Evolutionary conservation across 2,329 filamentous ascomycete genomes (phyloP).

Genomic region (Alternaria sp.): DNA sequence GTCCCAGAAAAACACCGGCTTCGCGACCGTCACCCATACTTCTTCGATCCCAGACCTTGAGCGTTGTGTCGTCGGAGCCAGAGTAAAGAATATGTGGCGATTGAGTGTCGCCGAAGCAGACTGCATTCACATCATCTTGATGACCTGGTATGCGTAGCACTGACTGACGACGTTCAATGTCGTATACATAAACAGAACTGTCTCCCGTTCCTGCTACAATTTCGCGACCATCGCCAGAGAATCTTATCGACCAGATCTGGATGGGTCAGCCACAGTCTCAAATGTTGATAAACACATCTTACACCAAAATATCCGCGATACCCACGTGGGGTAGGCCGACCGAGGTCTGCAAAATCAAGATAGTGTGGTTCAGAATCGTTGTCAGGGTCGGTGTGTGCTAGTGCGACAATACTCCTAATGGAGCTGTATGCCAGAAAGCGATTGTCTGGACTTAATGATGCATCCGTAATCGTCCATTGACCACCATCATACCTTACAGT

Average conservation of each 20-base stretch:
- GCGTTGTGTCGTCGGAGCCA: slow-evolving; percentile 90
- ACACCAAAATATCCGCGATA: slow-evolving; percentile 49
- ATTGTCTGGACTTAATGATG: slow-evolving; percentile 89
- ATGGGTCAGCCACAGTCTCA: slow-evolving; percentile 13
- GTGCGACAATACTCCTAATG: slow-evolving; percentile 82
- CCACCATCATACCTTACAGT: slow-evolving; percentile 85
- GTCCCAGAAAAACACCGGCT: slow-evolving; percentile 71
- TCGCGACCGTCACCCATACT: slow-evolving; percentile 69
- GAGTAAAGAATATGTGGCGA: slow-evolving; percentile 96
- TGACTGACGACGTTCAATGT: slow-evolving; percentile 81
- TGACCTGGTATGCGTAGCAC: slow-evolving; percentile 82
- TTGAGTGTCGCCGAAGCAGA: slow-evolving; percentile 89
- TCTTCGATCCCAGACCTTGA: slow-evolving; percentile 95
- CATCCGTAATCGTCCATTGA: slow-evolving; percentile 96
- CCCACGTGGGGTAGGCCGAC: slow-evolving; percentile 48
- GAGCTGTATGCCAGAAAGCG: slow-evolving; percentile 91
- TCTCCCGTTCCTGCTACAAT: slow-evolving; percentile 88
- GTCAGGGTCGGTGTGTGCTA: slow-evolving; percentile 86
- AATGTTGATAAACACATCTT: background rate
- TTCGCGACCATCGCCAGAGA: slow-evolving; percentile 89
- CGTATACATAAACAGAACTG: slow-evolving; percentile 85
- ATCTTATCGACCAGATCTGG: slow-evolving; percentile 87
- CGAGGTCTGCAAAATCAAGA: slow-evolving; percentile 73
- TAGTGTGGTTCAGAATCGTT: slow-evolving; percentile 81
- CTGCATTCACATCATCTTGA: slow-evolving; percentile 90